These are phyloP conservation scores for Calonectria montana DNA, from an alignment of 2,329 filamentous ascomycete species.

Conservation along the genomic window DNA sequence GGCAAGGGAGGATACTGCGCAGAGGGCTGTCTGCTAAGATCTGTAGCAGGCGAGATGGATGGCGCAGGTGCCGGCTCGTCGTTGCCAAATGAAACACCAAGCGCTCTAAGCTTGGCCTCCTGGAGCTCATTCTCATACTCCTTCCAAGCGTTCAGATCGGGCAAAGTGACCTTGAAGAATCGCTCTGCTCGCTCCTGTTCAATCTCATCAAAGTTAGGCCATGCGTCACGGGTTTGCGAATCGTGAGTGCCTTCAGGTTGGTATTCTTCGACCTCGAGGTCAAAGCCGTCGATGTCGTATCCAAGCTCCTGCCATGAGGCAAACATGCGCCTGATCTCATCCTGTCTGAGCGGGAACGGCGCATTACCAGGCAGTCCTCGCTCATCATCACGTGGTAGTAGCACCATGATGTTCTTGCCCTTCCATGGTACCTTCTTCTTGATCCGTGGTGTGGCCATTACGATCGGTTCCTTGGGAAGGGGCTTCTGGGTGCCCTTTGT, in stretches of 20 bases:
- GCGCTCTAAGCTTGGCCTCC: constrained; percentile 90
- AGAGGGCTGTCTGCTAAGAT: constrained; percentile 75
- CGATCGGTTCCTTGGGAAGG: constrained; percentile 49
- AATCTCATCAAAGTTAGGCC: constrained; percentile 73
- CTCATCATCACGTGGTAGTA: constrained; percentile 75
- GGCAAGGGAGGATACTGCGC: constrained; percentile 80
- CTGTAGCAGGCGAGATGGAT: constrained; percentile 74
- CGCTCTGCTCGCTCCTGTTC: constrained; percentile 63
- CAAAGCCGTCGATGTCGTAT: constrained; percentile 76
- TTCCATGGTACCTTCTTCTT: constrained; percentile 82
- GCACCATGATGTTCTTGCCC: constrained; percentile 78
- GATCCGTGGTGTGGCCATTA: constrained; percentile 62
- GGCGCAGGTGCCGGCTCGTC: constrained; percentile 71
- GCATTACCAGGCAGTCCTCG: constrained; percentile 68
- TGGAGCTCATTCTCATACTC: constrained; percentile 84
- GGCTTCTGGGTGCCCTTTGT: constrained; percentile 50
- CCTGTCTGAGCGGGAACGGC: constrained; percentile 64
- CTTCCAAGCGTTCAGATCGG: constrained; percentile 77
- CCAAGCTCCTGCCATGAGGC: constrained; percentile 75
- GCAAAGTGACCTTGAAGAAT: constrained; percentile 73
- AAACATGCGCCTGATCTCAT: constrained; percentile 71
- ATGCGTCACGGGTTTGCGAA: constrained; percentile 75
- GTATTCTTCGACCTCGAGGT: constrained; percentile 63
- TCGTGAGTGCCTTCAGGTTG: constrained; percentile 53
- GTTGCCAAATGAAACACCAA: constrained; percentile 85